Conservation (phyloP, 768 basidiomycete genomes). For the Tylopilus subfusipes region DNA sequence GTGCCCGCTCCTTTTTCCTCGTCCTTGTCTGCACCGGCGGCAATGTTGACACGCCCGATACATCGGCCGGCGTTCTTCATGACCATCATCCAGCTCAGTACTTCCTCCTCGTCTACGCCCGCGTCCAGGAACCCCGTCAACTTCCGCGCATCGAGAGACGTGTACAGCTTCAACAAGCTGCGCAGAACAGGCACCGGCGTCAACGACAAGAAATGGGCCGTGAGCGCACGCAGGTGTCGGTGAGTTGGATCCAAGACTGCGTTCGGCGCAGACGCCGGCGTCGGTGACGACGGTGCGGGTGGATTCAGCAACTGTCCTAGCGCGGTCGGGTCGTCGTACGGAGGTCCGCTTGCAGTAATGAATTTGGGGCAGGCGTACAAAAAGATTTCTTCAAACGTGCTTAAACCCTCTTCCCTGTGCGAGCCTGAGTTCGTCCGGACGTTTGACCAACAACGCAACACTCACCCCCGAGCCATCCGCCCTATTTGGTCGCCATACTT, state of each 20-base stretch:
- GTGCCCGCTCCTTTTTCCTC: constrained; percentile 18
- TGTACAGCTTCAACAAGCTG: constrained; percentile 93
- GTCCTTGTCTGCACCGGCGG: constrained; percentile 44
- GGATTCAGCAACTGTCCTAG: constrained; percentile 49
- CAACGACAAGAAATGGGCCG: constrained; percentile 74
- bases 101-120: constrained; percentile 81
- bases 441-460: constrained; percentile 13
- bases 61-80: constrained; percentile 87
- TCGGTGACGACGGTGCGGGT: constrained; percentile 35
- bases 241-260: constrained; percentile 62
- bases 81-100: constrained; percentile 96
- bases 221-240: constrained; percentile 82
- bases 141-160: constrained; percentile 87
- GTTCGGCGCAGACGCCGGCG: constrained; percentile 20
- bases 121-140: constrained; percentile 84
- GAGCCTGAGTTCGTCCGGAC: background rate
- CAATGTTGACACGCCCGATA: constrained; percentile 40
- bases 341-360: constrained; percentile 91
- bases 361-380: constrained; percentile 94
- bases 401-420: constrained; percentile 62
- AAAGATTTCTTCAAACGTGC: constrained; percentile 58
- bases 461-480: constrained; percentile 82
- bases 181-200: constrained; percentile 79
- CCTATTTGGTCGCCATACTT: constrained; percentile 88
- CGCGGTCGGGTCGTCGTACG: constrained; percentile 75